These are phyloP conservation scores for Lycium barbarum DNA, from an alignment of 257 asterid species.

Conservation along the genomic window DNA sequence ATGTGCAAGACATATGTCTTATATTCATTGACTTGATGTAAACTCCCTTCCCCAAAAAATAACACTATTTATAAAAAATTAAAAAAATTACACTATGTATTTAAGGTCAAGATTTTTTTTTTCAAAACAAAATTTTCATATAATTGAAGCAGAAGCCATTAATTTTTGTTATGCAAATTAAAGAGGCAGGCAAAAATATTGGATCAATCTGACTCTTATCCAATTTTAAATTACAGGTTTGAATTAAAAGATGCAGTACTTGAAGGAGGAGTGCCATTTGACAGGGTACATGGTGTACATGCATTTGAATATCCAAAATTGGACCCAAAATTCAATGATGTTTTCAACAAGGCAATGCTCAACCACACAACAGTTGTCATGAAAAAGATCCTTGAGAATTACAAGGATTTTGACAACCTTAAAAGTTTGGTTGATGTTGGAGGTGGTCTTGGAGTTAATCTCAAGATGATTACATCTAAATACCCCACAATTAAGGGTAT, in stretches of 20 bases:
- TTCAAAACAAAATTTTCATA: background rate
- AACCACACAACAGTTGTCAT: conserved; percentile 36
- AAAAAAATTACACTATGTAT: too few species aligned
- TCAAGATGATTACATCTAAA: conserved; percentile 43
- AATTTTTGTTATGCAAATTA: too few species aligned
- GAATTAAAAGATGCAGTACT: conserved; percentile 43
- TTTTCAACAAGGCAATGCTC: conserved; percentile 48
- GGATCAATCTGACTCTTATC: background rate
- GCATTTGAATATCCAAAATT: conserved; percentile 39
- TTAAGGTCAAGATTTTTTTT: too few species aligned
- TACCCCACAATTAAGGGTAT: conserved; percentile 45
- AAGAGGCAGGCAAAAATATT: background rate
- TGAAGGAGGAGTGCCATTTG: conserved; percentile 50
- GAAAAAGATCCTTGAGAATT: conserved; percentile 38
- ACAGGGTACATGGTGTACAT: conserved; percentile 44
- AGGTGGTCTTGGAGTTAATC: conserved; percentile 53
- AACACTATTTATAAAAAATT: too few species aligned
- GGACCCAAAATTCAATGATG: conserved; percentile 37
- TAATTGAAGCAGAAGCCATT: too few species aligned
- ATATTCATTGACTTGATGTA: too few species aligned
- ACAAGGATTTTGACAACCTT: conserved; percentile 48
- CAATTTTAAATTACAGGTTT: conserved; percentile 34
- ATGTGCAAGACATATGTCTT: too few species aligned
- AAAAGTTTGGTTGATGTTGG: conserved; percentile 48
- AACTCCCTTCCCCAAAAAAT: too few species aligned